Conservation (phyloP, 129 eudicot genomes). For the Helichrysum umbraculigerum region DNA sequence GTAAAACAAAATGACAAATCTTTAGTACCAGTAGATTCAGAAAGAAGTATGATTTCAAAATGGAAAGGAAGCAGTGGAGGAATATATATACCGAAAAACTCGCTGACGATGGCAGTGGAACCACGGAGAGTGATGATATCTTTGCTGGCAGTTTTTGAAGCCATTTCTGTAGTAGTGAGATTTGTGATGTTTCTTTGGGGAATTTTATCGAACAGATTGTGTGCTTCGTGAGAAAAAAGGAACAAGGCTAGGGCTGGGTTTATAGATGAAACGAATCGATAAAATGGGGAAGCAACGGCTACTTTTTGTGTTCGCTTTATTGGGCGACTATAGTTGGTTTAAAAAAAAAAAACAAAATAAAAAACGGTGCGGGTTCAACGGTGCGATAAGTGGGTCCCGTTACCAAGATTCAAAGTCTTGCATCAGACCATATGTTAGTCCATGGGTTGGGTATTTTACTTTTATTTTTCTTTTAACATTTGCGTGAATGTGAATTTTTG, state of each 20-base stretch:
- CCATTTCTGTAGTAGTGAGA: conserved; percentile 41
- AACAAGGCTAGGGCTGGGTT: conserved; percentile 37
- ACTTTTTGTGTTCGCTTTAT: conserved; percentile 30
- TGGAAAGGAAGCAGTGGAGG: background rate
- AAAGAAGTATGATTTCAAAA: background rate
- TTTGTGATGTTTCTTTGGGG: conserved; percentile 17
- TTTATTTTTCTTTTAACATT: no score
- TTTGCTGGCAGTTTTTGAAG: conserved; percentile 68
- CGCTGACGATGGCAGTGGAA: conserved; percentile 92
- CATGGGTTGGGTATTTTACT: no score
- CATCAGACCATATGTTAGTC: no score
- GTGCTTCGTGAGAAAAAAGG: conserved; percentile 5
- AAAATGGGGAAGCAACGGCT: conserved; percentile 50
- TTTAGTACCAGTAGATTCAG: conserved; percentile 5
- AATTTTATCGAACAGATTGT: conserved; percentile 22
- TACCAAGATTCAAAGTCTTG: background rate
- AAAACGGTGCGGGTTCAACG: background rate
- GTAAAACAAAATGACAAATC: conserved; percentile 10
- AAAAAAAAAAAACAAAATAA: no score
- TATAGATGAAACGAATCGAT: conserved; percentile 20
- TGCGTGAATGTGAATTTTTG: no score
- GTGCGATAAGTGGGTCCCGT: background rate
- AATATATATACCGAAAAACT: conserved; percentile 62
- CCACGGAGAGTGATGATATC: conserved; percentile 95
- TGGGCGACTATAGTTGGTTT: background rate